Percentiles rank a stretch among this genome's conserved stretches.
Conservation (phyloP, 192 early-diverging fungal genomes). For the Fimicolochytrium jonesii region DNA sequence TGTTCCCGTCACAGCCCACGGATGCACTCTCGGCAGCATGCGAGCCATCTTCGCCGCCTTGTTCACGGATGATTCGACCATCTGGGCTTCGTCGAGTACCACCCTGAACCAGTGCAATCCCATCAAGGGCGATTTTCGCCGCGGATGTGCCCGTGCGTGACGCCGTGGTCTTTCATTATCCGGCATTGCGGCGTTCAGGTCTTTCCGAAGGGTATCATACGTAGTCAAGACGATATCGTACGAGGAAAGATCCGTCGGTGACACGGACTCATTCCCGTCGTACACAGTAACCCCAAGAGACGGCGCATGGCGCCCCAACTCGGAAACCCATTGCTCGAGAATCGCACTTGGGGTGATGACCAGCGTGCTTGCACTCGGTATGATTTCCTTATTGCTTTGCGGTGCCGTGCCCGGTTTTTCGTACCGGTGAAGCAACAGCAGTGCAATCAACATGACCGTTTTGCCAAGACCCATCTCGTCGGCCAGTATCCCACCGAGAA, state of each 20-base stretch:
- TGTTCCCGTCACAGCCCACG: conserved; percentile 67
- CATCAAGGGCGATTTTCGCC: conserved; percentile 42
- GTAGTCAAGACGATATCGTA: conserved; percentile 62
- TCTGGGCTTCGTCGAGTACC: conserved; percentile 65
- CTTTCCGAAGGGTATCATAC: conserved; percentile 49
- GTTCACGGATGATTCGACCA: conserved; percentile 52
- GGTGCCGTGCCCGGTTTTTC: not conserved
- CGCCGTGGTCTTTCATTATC: conserved; percentile 39
- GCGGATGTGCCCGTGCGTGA: conserved; percentile 30
- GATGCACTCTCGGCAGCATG: conserved; percentile 48
- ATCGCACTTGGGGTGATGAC: conserved; percentile 62
- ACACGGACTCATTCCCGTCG: conserved; percentile 25
- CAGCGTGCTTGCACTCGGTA: conserved; percentile 48
- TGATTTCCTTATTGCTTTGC: not conserved
- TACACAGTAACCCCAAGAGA: conserved; percentile 38
- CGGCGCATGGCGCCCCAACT: conserved; percentile 53
- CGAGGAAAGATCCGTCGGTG: conserved; percentile 15
- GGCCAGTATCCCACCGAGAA: conserved; percentile 40
- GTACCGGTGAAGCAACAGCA: conserved; percentile 47
- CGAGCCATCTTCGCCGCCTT: conserved; percentile 51
- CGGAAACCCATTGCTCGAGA: conserved; percentile 60
- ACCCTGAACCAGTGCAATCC: conserved; percentile 56
- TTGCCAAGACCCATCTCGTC: conserved; percentile 72
- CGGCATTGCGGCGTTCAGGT: conserved; percentile 41
- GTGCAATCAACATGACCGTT: conserved; percentile 58